A percentile compares a stretch with the other conserved stretches of the same genome.
Evolutionary conservation across 768 basidiomycete species (phyloP).

Genomic region (Leucogyrophana mollusca): DNA sequence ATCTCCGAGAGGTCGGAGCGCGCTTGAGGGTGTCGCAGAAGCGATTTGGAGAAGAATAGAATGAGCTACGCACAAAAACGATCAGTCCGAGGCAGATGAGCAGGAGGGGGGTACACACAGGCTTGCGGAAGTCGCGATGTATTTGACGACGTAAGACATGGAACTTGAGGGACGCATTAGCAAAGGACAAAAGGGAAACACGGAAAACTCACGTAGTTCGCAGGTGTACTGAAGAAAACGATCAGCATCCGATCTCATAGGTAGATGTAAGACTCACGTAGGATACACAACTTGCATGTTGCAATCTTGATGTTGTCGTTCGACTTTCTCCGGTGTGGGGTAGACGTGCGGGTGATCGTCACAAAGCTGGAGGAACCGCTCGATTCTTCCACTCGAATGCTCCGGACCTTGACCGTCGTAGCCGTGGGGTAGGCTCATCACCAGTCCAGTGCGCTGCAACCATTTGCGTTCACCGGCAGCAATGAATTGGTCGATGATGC

Average conservation of each 20-base stretch:
- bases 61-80: conserved; percentile 56
- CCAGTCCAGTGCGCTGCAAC: conserved; percentile 90
- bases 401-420: conserved; percentile 99
- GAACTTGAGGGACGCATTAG: conserved; percentile 51
- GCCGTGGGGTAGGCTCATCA: conserved; percentile 89
- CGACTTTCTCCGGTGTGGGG: conserved; percentile 86
- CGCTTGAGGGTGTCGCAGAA: conserved; percentile 92
- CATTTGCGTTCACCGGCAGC: conserved; percentile 97
- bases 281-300: conserved; percentile 99
- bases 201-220: conserved; percentile 71
- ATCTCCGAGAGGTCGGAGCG: conserved; percentile 87
- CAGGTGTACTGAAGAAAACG: conserved; percentile 67
- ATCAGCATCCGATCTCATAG: conserved; percentile 5
- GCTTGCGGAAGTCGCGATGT: conserved; percentile 98
- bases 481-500: conserved; percentile 98
- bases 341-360: conserved; percentile 94
- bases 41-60: conserved; percentile 94
- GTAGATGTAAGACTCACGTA: conserved; percentile 54
- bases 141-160: conserved; percentile 96
- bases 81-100: not conserved
- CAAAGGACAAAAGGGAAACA: not conserved
- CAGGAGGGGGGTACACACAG: conserved; percentile 46
- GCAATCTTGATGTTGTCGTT: conserved; percentile 97
- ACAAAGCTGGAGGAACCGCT: conserved; percentile 96
- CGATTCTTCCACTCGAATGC: conserved; percentile 93